These are phyloP conservation scores for Podospora fimiseda DNA, from an alignment of 495 filamentous ascomycete species.

Conservation along the genomic window DNA sequence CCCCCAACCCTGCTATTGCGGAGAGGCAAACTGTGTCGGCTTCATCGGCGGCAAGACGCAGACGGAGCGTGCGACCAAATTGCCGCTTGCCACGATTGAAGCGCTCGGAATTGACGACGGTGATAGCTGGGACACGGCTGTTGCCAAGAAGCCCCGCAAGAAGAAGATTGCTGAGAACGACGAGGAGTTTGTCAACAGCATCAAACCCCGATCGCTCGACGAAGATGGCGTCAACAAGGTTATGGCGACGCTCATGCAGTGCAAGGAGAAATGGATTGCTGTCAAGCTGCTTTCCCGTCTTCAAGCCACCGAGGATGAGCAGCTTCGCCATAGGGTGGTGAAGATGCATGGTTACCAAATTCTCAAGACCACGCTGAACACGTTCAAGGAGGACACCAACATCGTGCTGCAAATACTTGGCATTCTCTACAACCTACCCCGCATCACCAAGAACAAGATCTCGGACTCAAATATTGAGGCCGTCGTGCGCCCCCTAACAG, in stretches of 20 bases:
- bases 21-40: slow-evolving; percentile 87
- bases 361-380: slow-evolving; percentile 73
- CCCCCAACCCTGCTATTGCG: slow-evolving; percentile 94
- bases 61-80: slow-evolving; percentile 88
- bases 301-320: slow-evolving; percentile 82
- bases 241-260: slow-evolving; percentile 98
- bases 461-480: slow-evolving; percentile 92
- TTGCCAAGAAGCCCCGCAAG: slow-evolving; percentile 82
- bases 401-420: slow-evolving; percentile 84
- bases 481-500: slow-evolving; percentile 64
- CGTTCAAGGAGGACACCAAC: slow-evolving; percentile 83
- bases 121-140: slow-evolving; percentile 84
- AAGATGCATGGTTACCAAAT: slow-evolving; percentile 97
- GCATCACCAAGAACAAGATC: slow-evolving; percentile 94
- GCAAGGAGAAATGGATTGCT: slow-evolving; percentile 98
- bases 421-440: slow-evolving; percentile 81
- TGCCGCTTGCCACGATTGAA: slow-evolving; percentile 85
- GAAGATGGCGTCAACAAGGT: slow-evolving; percentile 91
- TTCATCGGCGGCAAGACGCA: slow-evolving; percentile 98
- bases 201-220: slow-evolving; percentile 75
- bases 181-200: slow-evolving; percentile 91
- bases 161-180: slow-evolving; percentile 94
- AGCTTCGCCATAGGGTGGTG: slow-evolving; percentile 80
- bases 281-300: slow-evolving; percentile 90
- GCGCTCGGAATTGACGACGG: slow-evolving; percentile 92